Evolutionary conservation across 345 rosid species (phyloP).

Genomic region (Turritis glabra): DNA sequence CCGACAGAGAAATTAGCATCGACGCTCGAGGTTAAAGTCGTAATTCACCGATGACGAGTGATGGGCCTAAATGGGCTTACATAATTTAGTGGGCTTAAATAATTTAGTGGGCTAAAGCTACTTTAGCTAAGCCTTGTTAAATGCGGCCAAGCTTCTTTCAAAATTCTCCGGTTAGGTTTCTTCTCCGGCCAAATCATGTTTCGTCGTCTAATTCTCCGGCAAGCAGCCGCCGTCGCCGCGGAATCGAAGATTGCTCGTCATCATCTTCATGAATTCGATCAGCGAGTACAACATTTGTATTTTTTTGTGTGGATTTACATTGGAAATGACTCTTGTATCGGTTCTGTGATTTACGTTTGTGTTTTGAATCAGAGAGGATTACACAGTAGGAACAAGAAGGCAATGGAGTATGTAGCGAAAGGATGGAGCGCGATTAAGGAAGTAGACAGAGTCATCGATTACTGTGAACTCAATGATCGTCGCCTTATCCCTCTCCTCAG

Average conservation of each 20-base stretch:
- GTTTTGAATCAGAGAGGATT: conserved; percentile 56
- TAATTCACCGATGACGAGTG: background rate
- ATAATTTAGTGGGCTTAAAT: background rate
- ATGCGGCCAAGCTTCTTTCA: too few relatives aligned
- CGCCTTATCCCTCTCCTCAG: conserved; percentile 86
- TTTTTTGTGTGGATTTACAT: background rate
- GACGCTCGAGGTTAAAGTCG: background rate
- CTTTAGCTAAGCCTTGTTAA: background rate
- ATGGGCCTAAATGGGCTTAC: conserved; percentile 9
- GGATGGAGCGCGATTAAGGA: conserved; percentile 87
- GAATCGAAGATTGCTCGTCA: conserved; percentile 4
- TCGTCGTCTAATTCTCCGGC: conserved; percentile 28
- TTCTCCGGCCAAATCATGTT: conserved; percentile 17
- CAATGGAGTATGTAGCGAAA: conserved; percentile 85
- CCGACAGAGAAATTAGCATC: background rate
- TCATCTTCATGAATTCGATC: conserved; percentile 1
- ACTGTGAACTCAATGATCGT: conserved; percentile 76
- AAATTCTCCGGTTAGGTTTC: conserved; percentile 7
- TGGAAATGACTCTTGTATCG: background rate
- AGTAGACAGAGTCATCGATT: conserved; percentile 88
- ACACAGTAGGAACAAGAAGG: conserved; percentile 81
- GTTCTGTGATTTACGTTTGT: background rate
- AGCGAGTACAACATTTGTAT: background rate
- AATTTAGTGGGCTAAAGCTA: background rate
- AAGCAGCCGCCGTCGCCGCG: background rate